Percentiles rank a stretch among this genome's conserved stretches.
Evolutionary conservation across 164 flowering plant genomes (phyloP).

Genomic region (Stephania yunnanensis): DNA sequence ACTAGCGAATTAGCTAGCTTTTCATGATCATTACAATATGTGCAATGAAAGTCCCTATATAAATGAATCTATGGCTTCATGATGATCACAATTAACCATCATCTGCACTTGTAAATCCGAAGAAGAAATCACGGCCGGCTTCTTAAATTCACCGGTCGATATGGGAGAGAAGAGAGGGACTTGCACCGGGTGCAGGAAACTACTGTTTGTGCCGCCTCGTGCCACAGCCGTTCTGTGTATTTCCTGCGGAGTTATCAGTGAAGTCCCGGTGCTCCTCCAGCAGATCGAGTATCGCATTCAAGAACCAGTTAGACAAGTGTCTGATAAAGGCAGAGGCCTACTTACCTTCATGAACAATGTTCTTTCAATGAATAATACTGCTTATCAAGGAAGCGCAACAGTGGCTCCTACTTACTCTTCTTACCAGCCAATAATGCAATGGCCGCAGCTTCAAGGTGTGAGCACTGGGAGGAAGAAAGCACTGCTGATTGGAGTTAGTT

Average conservation of each 20-base stretch:
- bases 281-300: not conserved
- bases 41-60: not conserved
- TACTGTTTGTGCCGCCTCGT: slow-evolving; percentile 17
- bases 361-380: not conserved
- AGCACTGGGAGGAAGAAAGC: slow-evolving; percentile 39
- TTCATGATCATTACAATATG: not conserved
- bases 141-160: not conserved
- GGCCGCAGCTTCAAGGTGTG: not conserved
- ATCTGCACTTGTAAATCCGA: not conserved
- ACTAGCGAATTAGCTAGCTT: not conserved
- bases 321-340: slow-evolving; percentile 13
- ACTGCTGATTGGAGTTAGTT: slow-evolving; percentile 48
- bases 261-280: slow-evolving; percentile 7
- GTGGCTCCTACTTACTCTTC: not conserved
- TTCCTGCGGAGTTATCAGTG: slow-evolving; percentile 9
- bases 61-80: no score
- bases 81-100: not conserved
- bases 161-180: slow-evolving; percentile 18
- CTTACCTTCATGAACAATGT: slow-evolving; percentile 11
- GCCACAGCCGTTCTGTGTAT: slow-evolving; percentile 19
- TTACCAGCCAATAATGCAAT: not conserved
- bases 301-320: slow-evolving; percentile 13
- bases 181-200: slow-evolving; percentile 20
- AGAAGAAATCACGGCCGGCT: not conserved
- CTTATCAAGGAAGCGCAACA: not conserved